Base-by-base conservation (phyloP, 129 eudicot species). In the Pittosporum tobira region DNA sequence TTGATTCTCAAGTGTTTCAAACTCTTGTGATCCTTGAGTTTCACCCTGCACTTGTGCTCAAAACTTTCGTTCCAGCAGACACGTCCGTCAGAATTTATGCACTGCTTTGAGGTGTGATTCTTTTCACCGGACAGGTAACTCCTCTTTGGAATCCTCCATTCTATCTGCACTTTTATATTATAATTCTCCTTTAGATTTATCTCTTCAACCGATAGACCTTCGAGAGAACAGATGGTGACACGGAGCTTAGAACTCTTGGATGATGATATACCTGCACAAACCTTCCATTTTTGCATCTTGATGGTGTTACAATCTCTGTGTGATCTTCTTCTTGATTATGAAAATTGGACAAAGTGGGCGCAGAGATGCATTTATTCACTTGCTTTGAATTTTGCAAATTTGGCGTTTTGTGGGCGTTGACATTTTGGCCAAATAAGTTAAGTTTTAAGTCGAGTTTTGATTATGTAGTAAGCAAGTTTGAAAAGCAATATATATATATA, bases 21-120 rank as follows among this genome's bases (percentile, higher is more conserved):
- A 34, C 68, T 58, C 66, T 9, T 21, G 43, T 55, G 23, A 51
- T 25, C 58, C 53, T 70, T 63, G 48, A 9, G 34, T 59, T 67
- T 72, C 30, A 66, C 59, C 15, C 49, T 79, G 73, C 81, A 79
- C 55, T 48, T 48, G n/a, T 71, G 85, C 72, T 71, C 81, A 49
- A 79, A 79, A 8, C 57, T 62, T 75, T 79, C 81, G 18, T 79
- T 71, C 85, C 85, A 79, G 30, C 45, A 19, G 42, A 79, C 78
- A 40, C 55, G 14, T 28, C 85, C 85, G 24, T 67, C 75, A 18
- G 57, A 23, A 34, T 68, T 57, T 50, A 75, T 29, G n/a, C 71
- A 1, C 74, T 79, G 75, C 44, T 68, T 53, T 13, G 75, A 51
- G 42, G 85, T 79, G 21, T 50, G 58, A 67, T 56, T 62, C 56